Evolutionary conservation across 176 grass and related monocot genomes (phyloP).

Genomic region (barley (Hordeum vulgare)): MorexV3_pseudomolecules_assembly NC_058523.1:520686723-520687222

Average conservation of each 20-base stretch:
- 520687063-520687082: neutral
- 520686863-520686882: neutral
- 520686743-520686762: constrained; percentile 1
- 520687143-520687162: neutral
- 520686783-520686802: neutral
- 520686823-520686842: constrained; percentile 29
- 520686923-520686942: neutral
- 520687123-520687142: neutral
- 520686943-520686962: neutral
- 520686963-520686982: neutral
- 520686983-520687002: neutral
- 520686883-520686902: neutral
- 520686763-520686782: neutral
- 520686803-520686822: neutral
- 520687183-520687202: neutral
- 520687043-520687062: neutral
- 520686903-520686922: neutral
- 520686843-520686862: neutral
- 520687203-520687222: neutral
- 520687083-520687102: neutral
- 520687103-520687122: neutral
- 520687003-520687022: neutral
- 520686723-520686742: neutral
- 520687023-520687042: neutral
- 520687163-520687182: neutral